Base-by-base conservation (phyloP, 2,329 filamentous ascomycete species). In the Raffaelea deltoideospora region DNA sequence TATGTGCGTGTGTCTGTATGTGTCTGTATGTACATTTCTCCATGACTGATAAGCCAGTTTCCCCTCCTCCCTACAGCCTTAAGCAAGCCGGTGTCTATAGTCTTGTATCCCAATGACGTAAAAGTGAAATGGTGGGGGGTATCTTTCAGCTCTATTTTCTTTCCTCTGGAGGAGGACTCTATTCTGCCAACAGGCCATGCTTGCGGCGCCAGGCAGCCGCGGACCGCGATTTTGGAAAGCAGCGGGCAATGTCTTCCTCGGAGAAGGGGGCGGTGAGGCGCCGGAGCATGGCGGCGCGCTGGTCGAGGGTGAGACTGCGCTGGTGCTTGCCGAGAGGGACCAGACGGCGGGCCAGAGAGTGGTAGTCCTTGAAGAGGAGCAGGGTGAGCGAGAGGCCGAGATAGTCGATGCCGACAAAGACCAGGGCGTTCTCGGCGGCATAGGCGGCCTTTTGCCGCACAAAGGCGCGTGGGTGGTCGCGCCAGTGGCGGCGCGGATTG, bases 361-460 rank as follows among this genome's bases (percentile, higher is more conserved):
- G 58, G 47, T 88, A 88, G 50, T 87, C 74, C 53, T 84, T 83
- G 52, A 82, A 82, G 41, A 64, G 63, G 48, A 87, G 49, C 15
- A 87, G 56, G 31, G 68, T 67, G 24, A 82, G 53, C 0, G 81
- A 84, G 42, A 87, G 71, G 65, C 84, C 78, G 35, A 87, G 58
- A 51, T 83, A 88, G 54, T 87, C 81, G 47, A 88, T 84, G 48
- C 86, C 76, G 53, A 79, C 76, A 51, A 88, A 87, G 6, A 86
- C 77, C 7, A 88, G 65, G 0, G 81, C 82, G 17, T 73, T 61
- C 49, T 84, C 75, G 8, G 63, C 55, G 0, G 70, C 64, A 48
- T 87, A 88, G 3, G 65, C 67, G 19, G 69, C 57, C 55, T 84
- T 85, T 32, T 74, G 69, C 46, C 75, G 66, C 2, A 87, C 59